Base-by-base conservation (phyloP, 2,329 filamentous ascomycete species). In the Hymenoscyphus repandus region DNA sequence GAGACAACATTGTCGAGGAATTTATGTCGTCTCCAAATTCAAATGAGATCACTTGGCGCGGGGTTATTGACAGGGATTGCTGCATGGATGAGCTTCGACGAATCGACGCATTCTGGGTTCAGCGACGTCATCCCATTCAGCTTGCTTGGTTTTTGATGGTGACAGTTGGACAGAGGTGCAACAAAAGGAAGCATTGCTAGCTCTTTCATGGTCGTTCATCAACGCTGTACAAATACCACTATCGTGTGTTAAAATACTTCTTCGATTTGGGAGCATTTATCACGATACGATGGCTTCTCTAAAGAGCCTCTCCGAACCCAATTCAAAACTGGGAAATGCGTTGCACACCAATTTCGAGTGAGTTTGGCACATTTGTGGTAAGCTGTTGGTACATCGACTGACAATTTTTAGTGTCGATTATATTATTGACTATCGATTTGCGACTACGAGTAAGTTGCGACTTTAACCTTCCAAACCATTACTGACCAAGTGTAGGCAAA, bases 351-450 rank as follows among this genome's bases (percentile, higher is more conserved):
- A 76, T 54, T 73, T 72, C 56, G 68, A 70, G 73, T 75, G 54
- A 33, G 68, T 60, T n/a, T 15, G 30, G 18, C 20, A 18, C 22
- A 7, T 20, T 6, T 5, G 15, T 15, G 39, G 4, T 43, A 7
- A 4, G 22, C 22, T 27, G 22, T 4, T n/a, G 5, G 27, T 15
- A 44, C 30, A 39, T 49, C 48, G 45, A 49, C 52, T 58, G 17
- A 55, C 38, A 22, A 38, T 20, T 36, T 20, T 50, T 62, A 80
- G 88, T 48, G 88, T 96, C 53, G 91, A 96, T 74, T 96, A 90
- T 75, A 90, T 96, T 51, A 79, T 96, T 56, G 80, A 83, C 64
- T 96, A 88, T 70, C 77, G 84, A 51, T 85, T 92, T 64, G 78
- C 83, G 22, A 74, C 80, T 40, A 78, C 82, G 50, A 81, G 88